These are phyloP conservation scores for Dunaliella primolecta DNA, from an alignment of 139 green algal species.

Conservation along the genomic window DNA sequence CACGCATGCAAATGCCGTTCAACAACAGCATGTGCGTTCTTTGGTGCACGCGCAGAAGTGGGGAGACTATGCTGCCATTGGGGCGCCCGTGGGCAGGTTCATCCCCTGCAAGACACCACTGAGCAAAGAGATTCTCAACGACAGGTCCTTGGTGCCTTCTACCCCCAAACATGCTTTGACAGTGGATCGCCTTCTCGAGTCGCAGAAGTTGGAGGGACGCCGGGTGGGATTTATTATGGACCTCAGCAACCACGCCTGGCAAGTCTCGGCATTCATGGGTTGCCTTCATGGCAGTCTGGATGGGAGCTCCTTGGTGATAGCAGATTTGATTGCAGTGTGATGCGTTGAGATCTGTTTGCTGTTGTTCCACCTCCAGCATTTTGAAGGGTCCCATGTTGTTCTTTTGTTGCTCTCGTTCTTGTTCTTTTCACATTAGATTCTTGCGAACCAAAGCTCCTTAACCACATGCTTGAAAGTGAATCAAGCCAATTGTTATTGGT, in stretches of 20 bases:
- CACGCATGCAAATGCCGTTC: neutral
- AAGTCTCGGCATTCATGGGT: no score
- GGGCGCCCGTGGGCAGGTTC: neutral
- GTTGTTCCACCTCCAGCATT: no score
- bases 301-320: no score
- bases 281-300: no score
- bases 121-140: neutral
- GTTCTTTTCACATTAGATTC: no score
- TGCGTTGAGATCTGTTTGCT: no score
- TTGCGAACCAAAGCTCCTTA: no score
- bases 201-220: neutral
- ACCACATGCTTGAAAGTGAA: no score
- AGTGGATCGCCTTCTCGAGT: neutral
- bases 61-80: neutral
- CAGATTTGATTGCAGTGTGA: no score
- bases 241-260: neutral
- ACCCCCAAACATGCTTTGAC: neutral
- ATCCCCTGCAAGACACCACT: neutral
- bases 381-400: no score
- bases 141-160: neutral
- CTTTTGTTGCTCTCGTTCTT: no score
- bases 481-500: no score
- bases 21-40: neutral
- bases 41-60: neutral
- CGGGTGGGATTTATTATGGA: neutral